A percentile compares a stretch with the other conserved stretches of the same genome.
Evolutionary conservation across 139 green algal genomes (phyloP).

Genomic region (Chlamydomonas eustigma): DNA sequence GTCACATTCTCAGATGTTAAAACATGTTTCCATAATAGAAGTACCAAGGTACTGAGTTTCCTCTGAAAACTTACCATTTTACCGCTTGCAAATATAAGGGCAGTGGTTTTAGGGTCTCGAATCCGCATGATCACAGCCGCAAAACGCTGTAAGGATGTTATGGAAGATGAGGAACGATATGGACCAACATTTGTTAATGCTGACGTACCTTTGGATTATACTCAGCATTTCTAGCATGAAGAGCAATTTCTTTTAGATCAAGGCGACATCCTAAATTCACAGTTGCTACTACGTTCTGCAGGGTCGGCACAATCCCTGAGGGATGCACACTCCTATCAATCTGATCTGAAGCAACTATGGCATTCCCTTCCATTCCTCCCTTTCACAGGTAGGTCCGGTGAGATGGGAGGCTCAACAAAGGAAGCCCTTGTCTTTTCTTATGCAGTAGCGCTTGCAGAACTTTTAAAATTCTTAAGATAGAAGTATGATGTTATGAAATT

Average conservation of each 20-base stretch:
- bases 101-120: constrained; percentile 95
- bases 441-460: too few species aligned
- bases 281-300: constrained; percentile 97
- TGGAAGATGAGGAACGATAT: too few species aligned
- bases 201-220: constrained; percentile 96
- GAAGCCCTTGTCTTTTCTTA: too few species aligned
- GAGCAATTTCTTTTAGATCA: constrained; percentile 94
- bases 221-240: constrained; percentile 95
- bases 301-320: constrained; percentile 80
- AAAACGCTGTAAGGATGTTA: constrained; percentile 94
- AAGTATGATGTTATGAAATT: too few species aligned
- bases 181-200: too few species aligned
- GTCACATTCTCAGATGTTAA: neutral
- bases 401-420: too few species aligned
- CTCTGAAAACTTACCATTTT: constrained; percentile 89
- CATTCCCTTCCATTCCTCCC: neutral
- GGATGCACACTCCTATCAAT: constrained; percentile 7
- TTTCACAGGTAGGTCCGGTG: too few species aligned
- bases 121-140: constrained; percentile 99
- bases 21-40: neutral
- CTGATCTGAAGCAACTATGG: neutral
- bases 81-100: constrained; percentile 95
- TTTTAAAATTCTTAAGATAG: too few species aligned
- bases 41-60: neutral
- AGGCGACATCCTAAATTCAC: constrained; percentile 91